Base-by-base conservation (phyloP, 2,329 filamentous ascomycete species). In the Pseudocercospora fuligena region DNA sequence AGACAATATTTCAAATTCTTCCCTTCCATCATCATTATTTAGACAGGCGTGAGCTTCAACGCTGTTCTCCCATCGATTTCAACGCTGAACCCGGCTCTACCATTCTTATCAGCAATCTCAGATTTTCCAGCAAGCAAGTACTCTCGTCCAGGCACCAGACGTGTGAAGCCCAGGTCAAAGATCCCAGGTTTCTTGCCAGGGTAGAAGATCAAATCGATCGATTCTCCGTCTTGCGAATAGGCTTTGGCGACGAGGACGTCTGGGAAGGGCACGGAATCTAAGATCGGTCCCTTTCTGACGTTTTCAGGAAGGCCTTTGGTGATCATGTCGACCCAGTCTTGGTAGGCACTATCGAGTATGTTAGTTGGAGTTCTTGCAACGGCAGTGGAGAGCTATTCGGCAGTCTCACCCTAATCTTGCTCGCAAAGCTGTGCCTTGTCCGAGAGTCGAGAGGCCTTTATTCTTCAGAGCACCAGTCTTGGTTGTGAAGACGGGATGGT, bases 271-370 rank as follows among this genome's bases (percentile, higher is more conserved):
- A 23, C 46, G 21, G 46, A 49, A 12, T 49, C 46, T 12, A 49
- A 23, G 21, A 49, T 49, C n/a, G 46, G n/a, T 3, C 46, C 46
- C 23, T 49, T 23, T n/a, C 9, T 7, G 21, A 49, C n/a, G 11
- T 49, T 49, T 12, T 49, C 19, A 1, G n/a, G 46, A 1, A 19
- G 46, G n/a, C 43, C 43, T 19, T 47, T n/a, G 43, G 43, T 47
- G 46, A 49, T 49, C 46, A 49, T 49, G 16, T 49, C 46, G 46
- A 49, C 46, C 46, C 46, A 21, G 46, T 49, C 46, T 49, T 49
- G 46, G 11, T 49, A 49, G n/a, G 46, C 46, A 7, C 46, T 49
- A 49, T 49, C 46, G 46, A 14, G 11, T 2, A 2, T 23, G 2
- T 49, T 9, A 19, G 46, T 23, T 2, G 6, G 43, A 47, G 11